Evolutionary conservation across 1,284 basidiomycete genomes (phyloP), one percentile per base, ranked within the genome.

Genomic region (Tremellales sp.): DNA sequence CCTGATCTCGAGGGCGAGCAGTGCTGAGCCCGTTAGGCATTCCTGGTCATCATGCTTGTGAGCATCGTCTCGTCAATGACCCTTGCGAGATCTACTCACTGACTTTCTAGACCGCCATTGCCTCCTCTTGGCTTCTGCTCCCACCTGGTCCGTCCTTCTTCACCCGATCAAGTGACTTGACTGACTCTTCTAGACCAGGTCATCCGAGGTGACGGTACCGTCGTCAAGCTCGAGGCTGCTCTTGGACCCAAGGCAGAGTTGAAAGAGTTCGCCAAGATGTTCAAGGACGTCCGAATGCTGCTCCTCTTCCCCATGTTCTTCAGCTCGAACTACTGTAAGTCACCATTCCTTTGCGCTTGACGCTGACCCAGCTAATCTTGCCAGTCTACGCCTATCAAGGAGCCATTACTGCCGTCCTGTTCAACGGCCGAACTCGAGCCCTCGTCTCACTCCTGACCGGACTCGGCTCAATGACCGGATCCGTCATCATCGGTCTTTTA

Each of bases 41-140:
- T 74, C 51, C 43, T 73, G 37, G 64, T 73, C 56, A 66, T 74
- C 52, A 72, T 72, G 63, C 46, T 72, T 31, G 29, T 31, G 15
- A 31, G 29, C 29, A 8, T 8, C 15, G 15, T 31, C 15, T 15
- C 29, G 29, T 8, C 10, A 31, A 31, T 31, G 15, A 15, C 29
- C 29, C 10, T 8, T 15, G 29, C 15, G 29, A 31, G 29, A 8
- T 31, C 10, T 8, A 15, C 29, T 31, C 10, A 31, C 15, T 15
- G n/a, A n/a, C n/a, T n/a, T n/a, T 15, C 8, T 31, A 31, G 42
- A 57, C 58, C 36, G 52, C 59, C 17, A 61, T 68, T 27, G 53
- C 41, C 29, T 55, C 54, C 23, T 45, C 52, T 10, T 69, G 63
- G 62, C 52, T 65, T 15, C 47, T 73, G 40, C 63, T 73, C 2